A percentile compares a stretch with the other conserved stretches of the same genome.
phyloP scores from a whole-genome alignment of 371 early-diverging fungal genomes.

The Mucor irregularis region DNA sequence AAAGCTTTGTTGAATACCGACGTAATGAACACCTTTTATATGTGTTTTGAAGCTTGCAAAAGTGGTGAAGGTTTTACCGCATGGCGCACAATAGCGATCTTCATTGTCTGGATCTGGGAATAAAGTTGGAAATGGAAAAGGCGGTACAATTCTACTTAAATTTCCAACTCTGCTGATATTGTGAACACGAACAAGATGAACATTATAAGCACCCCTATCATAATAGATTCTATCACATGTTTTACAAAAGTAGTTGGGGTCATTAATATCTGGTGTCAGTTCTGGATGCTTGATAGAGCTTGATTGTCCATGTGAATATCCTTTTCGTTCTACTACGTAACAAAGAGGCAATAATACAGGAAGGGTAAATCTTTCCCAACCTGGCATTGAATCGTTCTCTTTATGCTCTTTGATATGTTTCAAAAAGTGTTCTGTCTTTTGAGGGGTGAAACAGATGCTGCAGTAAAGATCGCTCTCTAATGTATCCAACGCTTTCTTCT shows the following conservation, averaged over 20 bases:
- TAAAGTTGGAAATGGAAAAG: too few relatives aligned
- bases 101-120: too few relatives aligned
- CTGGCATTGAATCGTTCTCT: neutral
- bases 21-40: too few relatives aligned
- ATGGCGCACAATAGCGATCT: too few relatives aligned
- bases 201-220: neutral
- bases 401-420: neutral
- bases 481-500: too few relatives aligned
- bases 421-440: neutral
- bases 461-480: too few relatives aligned
- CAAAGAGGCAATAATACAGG: neutral
- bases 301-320: neutral
- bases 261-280: neutral
- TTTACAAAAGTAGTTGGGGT: neutral
- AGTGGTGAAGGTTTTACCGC: too few relatives aligned
- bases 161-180: neutral
- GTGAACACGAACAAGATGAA: too few relatives aligned
- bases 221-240: neutral
- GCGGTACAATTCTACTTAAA: too few relatives aligned
- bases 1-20: too few relatives aligned
- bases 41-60: too few relatives aligned
- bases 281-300: neutral
- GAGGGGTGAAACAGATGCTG: too few relatives aligned
- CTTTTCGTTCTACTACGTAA: neutral
- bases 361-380: neutral